A percentile compares a stretch with the other conserved stretches of the same genome.
These are phyloP conservation scores for Phellopilus nigrolimitatus DNA, from an alignment of 1,284 basidiomycete species.

Conservation along the genomic window DNA sequence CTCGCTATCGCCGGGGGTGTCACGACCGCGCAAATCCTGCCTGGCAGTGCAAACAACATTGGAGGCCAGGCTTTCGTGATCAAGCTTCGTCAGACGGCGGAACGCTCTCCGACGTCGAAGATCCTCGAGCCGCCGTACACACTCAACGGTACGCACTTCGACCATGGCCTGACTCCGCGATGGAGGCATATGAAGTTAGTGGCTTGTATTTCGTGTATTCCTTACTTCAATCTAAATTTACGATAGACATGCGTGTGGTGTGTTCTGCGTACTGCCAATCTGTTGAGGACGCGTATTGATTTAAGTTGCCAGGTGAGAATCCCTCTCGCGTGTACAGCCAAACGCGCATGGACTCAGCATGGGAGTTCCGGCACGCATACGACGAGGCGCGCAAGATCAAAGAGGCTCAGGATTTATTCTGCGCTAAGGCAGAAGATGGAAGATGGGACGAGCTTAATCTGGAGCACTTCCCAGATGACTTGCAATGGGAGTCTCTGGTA, in stretches of 20 bases:
- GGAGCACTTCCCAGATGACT: slow-evolving; percentile 66
- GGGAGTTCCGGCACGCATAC: slow-evolving; percentile 47
- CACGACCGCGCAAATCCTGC: slow-evolving; percentile 50
- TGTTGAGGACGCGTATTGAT: too few relatives aligned
- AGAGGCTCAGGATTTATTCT: slow-evolving; percentile 67
- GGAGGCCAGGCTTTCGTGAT: slow-evolving; percentile 47
- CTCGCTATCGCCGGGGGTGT: slow-evolving; percentile 58
- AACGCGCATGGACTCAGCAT: slow-evolving; percentile 49
- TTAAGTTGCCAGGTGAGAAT: slow-evolving; percentile 14
- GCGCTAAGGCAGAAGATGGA: slow-evolving; percentile 45
- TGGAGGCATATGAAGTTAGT: slow-evolving; percentile 48
- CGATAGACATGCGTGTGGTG: slow-evolving; percentile 22
- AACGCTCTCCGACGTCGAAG: slow-evolving; percentile 39
- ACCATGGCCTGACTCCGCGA: slow-evolving; percentile 31
- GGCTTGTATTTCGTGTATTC: too few relatives aligned
- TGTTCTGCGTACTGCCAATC: slow-evolving; percentile 4
- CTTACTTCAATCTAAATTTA: too few relatives aligned
- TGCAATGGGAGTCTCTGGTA: slow-evolving; percentile 79
- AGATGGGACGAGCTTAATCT: slow-evolving; percentile 55
- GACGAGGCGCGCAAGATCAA: slow-evolving; percentile 67
- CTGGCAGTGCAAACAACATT: slow-evolving; percentile 53
- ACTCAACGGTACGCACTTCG: slow-evolving; percentile 31
- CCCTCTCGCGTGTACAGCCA: slow-evolving; percentile 24
- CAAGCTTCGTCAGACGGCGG: slow-evolving; percentile 42
- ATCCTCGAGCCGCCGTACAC: slow-evolving; percentile 43